These are phyloP conservation scores for Xylaria sp. DNA, from an alignment of 2,329 filamentous ascomycete species.

Conservation along the genomic window DNA sequence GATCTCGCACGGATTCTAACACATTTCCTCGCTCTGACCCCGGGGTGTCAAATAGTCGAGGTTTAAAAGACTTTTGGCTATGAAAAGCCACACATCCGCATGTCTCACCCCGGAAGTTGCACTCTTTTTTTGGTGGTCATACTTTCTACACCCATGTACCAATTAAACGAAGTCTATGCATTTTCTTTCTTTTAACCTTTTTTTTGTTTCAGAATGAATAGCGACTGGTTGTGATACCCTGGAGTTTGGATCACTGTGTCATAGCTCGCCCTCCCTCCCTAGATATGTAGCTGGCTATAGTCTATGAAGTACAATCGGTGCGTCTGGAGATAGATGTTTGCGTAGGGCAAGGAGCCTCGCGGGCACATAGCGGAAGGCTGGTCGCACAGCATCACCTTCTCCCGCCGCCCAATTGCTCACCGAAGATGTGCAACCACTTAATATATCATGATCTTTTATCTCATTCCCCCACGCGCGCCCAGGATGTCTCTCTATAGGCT, in stretches of 20 bases:
- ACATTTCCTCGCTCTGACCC: slow-evolving; percentile 42
- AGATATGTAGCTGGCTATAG: slow-evolving; percentile 3
- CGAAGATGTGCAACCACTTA: slow-evolving; percentile 6
- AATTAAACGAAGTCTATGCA: not conserved
- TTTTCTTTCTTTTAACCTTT: not conserved
- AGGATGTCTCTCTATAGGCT: not conserved
- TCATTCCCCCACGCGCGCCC: not conserved
- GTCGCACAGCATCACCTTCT: not conserved
- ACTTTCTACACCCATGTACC: not conserved
- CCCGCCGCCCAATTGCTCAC: not conserved
- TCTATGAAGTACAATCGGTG: slow-evolving; percentile 1
- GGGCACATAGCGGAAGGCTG: not conserved
- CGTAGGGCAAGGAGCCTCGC: not conserved
- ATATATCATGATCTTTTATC: not conserved
- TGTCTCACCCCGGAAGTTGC: not conserved
- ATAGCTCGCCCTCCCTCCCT: not conserved
- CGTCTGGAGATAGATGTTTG: not conserved
- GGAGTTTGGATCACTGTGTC: slow-evolving; percentile 7
- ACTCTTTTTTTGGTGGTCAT: not conserved
- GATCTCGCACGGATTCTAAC: slow-evolving; percentile 1
- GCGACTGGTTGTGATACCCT: slow-evolving; percentile 25
- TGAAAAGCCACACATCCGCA: slow-evolving; percentile 24
- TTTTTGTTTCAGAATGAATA: slow-evolving; percentile 11
- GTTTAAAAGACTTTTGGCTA: slow-evolving; percentile 39
- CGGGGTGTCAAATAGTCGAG: slow-evolving; percentile 41